Conservation (phyloP, 305 asterid genomes). For the Solanum hybrid region DNA sequence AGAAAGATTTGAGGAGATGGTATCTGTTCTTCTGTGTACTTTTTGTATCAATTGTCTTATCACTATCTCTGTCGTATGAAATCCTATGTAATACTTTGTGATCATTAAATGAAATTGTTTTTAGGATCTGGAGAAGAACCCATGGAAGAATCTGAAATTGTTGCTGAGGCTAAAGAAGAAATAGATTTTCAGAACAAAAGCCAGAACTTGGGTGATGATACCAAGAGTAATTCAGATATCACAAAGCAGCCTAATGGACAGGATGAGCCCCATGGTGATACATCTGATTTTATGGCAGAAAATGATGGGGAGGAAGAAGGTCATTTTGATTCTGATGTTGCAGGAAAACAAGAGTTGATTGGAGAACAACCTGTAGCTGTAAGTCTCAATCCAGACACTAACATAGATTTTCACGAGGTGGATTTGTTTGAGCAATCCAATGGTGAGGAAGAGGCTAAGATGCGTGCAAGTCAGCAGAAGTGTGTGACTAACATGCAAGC, state of each 20-base stretch:
- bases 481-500: slow-evolving; percentile 4
- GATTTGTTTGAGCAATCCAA: neutral
- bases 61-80: neutral
- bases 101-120: neutral
- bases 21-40: neutral
- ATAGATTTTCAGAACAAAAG: neutral
- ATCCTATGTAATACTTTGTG: neutral
- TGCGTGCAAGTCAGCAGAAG: neutral
- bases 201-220: neutral
- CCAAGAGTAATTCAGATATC: neutral
- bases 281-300: neutral
- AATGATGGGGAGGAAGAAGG: neutral
- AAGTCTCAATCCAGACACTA: neutral
- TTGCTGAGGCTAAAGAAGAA: neutral
- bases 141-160: neutral
- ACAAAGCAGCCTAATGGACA: neutral
- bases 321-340: neutral
- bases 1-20: neutral
- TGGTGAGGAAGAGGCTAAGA: neutral
- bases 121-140: neutral
- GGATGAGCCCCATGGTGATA: neutral
- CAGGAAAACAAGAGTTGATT: neutral
- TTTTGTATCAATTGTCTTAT: neutral
- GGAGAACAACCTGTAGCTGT: neutral
- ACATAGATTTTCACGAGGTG: neutral